These are phyloP conservation scores for Lophium mytilinum DNA, from an alignment of 495 filamentous ascomycete genomes.

Conservation along the genomic window DNA sequence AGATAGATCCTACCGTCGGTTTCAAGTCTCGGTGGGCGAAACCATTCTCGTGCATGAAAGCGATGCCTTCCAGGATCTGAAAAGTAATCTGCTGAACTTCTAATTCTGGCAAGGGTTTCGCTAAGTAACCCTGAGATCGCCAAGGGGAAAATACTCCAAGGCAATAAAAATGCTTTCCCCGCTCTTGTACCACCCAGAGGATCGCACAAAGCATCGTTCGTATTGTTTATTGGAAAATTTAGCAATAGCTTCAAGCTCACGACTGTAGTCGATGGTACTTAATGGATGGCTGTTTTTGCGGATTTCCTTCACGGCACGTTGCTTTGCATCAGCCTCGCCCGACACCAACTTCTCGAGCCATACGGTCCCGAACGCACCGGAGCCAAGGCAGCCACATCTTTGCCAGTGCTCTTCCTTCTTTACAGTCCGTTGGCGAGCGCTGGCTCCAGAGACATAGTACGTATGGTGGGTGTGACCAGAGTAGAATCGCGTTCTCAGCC, in stretches of 20 bases:
- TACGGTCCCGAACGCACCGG: slow-evolving; percentile 31
- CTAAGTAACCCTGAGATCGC: neutral
- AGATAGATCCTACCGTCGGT: slow-evolving; percentile 11
- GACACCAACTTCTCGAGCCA: slow-evolving; percentile 31
- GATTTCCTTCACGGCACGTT: slow-evolving; percentile 32
- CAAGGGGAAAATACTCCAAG: slow-evolving; percentile 32
- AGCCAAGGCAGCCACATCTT: slow-evolving; percentile 23
- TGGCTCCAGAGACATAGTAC: neutral
- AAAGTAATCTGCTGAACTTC: neutral
- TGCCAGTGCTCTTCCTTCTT: slow-evolving; percentile 27
- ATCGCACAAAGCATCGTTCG: slow-evolving; percentile 28
- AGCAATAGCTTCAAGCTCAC: slow-evolving; percentile 37
- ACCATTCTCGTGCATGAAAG: slow-evolving; percentile 21
- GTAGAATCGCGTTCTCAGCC: too few species aligned
- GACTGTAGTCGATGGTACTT: slow-evolving; percentile 23
- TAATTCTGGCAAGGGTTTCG: neutral
- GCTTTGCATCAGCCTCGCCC: slow-evolving; percentile 15
- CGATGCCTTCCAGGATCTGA: slow-evolving; percentile 22
- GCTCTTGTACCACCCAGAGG: slow-evolving; percentile 33
- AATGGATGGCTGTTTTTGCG: neutral
- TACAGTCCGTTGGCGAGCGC: neutral
- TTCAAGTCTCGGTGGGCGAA: slow-evolving; percentile 32
- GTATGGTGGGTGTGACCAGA: too few species aligned
- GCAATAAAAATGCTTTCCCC: slow-evolving; percentile 29
- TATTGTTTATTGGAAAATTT: slow-evolving; percentile 37